Percentiles rank a stretch among this genome's conserved stretches.
Evolutionary conservation across 164 flowering plant genomes (phyloP).

Genomic region (Magnolia sinica): DNA sequence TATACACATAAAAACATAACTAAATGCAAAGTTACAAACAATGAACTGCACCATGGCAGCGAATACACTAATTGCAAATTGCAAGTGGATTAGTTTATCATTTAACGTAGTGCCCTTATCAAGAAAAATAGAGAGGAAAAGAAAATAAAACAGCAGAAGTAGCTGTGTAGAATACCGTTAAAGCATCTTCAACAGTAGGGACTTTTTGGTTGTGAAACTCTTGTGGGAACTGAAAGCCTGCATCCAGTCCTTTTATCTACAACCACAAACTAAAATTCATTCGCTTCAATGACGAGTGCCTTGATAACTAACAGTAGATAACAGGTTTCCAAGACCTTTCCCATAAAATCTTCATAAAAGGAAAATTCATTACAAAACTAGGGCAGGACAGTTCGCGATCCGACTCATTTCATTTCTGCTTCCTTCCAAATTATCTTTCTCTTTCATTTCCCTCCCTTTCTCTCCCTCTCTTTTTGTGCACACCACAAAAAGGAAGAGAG

Average conservation of each 20-base stretch:
- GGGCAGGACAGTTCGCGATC: no score
- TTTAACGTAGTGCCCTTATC: neutral
- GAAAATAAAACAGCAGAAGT: neutral
- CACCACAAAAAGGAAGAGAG: neutral
- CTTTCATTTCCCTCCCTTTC: no score
- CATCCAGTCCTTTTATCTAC: constrained; percentile 63
- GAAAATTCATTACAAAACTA: no score
- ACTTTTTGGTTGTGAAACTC: constrained; percentile 42
- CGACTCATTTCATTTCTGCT: no score
- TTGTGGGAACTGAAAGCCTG: constrained; percentile 28
- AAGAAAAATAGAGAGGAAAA: neutral
- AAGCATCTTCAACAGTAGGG: constrained; percentile 75
- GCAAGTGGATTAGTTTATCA: neutral
- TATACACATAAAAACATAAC: neutral
- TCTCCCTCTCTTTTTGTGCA: neutral
- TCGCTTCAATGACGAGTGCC: constrained; percentile 10
- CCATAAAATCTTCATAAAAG: no score
- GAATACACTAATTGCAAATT: neutral
- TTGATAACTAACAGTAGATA: neutral
- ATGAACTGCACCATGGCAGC: neutral
- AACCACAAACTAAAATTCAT: constrained; percentile 32
- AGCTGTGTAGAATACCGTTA: constrained; percentile 43
- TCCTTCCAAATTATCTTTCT: no score
- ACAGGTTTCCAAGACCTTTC: no score
- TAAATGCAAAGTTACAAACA: neutral